Evolutionary conservation across 2,329 filamentous ascomycete genomes (phyloP).

Genomic region (Ascochyta viciae-villosae): DNA sequence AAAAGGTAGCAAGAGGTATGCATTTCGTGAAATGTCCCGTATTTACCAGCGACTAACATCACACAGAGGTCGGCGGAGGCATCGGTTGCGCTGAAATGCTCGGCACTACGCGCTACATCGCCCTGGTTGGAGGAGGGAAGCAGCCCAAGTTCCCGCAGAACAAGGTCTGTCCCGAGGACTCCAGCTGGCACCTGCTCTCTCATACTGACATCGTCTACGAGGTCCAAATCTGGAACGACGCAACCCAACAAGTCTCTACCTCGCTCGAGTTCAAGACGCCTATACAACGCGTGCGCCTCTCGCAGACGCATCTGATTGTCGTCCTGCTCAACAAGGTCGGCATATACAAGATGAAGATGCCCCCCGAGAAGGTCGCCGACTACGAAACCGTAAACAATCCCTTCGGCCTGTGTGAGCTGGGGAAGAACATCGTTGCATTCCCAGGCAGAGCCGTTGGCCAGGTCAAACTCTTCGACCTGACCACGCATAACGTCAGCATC

Average conservation of each 20-base stretch:
- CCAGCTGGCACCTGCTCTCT: conserved; percentile 35
- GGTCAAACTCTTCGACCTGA: conserved; percentile 83
- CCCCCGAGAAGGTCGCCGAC: conserved; percentile 71
- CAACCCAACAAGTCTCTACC: conserved; percentile 75
- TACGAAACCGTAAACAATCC: conserved; percentile 90
- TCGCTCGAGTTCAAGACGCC: conserved; percentile 80
- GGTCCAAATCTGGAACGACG: conserved; percentile 92
- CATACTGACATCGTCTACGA: conserved; percentile 47
- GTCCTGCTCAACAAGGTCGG: conserved; percentile 82
- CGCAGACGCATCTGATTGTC: conserved; percentile 77
- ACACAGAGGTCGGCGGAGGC: conserved; percentile 62
- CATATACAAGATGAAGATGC: conserved; percentile 79
- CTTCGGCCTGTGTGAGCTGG: conserved; percentile 79
- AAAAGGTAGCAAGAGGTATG: conserved; percentile 42
- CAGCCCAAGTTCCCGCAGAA: conserved; percentile 86
- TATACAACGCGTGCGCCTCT: conserved; percentile 80
- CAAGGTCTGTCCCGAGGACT: conserved; percentile 64
- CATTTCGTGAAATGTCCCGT: neutral
- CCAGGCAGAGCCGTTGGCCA: conserved; percentile 89
- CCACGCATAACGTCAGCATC: conserved; percentile 84
- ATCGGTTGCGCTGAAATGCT: conserved; percentile 87
- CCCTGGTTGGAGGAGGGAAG: conserved; percentile 85
- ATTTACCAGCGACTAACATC: conserved; percentile 23
- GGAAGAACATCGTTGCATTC: conserved; percentile 76
- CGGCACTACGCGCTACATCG: conserved; percentile 84